Conservation (phyloP, 2,329 filamentous ascomycete genomes). For the Microdochium nivale region DNA sequence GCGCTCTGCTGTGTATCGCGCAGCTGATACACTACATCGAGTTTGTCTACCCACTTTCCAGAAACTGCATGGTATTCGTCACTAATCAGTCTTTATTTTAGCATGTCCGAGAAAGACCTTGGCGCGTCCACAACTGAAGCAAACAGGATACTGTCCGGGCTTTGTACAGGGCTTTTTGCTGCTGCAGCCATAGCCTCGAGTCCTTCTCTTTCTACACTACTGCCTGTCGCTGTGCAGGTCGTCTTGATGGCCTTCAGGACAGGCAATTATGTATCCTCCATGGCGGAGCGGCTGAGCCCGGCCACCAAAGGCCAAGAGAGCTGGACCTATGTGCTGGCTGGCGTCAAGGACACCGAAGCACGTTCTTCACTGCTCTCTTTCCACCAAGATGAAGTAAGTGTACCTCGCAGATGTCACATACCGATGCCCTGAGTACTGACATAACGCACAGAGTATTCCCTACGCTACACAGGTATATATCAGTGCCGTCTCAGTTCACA, state of each 20-base stretch:
- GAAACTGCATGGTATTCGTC: neutral
- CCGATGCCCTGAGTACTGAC: neutral
- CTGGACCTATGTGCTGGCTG: constrained; percentile 61
- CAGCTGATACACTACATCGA: constrained; percentile 64
- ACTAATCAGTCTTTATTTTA: constrained; percentile 22
- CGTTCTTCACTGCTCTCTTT: constrained; percentile 45
- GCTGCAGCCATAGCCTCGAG: constrained; percentile 58
- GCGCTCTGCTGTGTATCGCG: constrained; percentile 53
- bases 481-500: constrained; percentile 39
- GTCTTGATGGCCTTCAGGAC: constrained; percentile 59
- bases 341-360: constrained; percentile 40
- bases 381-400: constrained; percentile 41
- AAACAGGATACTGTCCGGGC: constrained; percentile 49
- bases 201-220: constrained; percentile 50
- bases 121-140: constrained; percentile 39
- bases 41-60: constrained; percentile 28
- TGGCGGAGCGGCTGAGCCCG: constrained; percentile 36
- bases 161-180: constrained; percentile 64
- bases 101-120: constrained; percentile 45
- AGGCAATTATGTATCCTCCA: constrained; percentile 44
- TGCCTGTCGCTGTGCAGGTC: constrained; percentile 54
- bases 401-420: neutral
- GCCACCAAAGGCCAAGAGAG: constrained; percentile 38
- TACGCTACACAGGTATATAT: constrained; percentile 40
- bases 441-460: constrained; percentile 26